Conservation (phyloP, 139 green algal genomes). For the Astrephomene gubernaculifera region DNA sequence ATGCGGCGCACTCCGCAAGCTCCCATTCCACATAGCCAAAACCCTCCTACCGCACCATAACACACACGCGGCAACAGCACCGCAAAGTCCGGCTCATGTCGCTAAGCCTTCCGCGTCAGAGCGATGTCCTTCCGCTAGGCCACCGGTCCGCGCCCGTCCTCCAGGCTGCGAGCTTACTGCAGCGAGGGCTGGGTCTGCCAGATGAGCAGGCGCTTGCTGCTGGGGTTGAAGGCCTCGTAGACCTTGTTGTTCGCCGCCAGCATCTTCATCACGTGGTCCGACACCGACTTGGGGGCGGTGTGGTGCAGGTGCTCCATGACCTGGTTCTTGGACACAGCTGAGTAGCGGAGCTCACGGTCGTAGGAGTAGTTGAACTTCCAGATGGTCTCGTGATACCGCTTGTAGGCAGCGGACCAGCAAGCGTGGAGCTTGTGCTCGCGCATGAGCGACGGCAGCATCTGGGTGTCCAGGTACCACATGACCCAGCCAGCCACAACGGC, state of each 20-base stretch:
- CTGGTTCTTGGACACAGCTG: slow-evolving; percentile 67
- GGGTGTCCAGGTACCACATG: slow-evolving; percentile 67
- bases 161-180: slow-evolving; percentile 41
- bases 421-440: slow-evolving; percentile 78
- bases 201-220: slow-evolving; percentile 73
- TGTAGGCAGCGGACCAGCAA: slow-evolving; percentile 61
- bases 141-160: neutral
- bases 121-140: neutral
- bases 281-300: slow-evolving; percentile 62
- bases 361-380: slow-evolving; percentile 73
- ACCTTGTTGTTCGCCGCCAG: slow-evolving; percentile 72
- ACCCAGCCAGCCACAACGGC: slow-evolving; percentile 53
- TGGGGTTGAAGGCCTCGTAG: slow-evolving; percentile 72
- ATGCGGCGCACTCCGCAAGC: no score
- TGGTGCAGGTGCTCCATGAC: slow-evolving; percentile 70
- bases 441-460: slow-evolving; percentile 69
- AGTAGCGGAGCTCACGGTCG: slow-evolving; percentile 73
- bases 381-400: slow-evolving; percentile 73
- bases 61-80: neutral
- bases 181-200: slow-evolving; percentile 70
- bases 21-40: no score
- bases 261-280: slow-evolving; percentile 68
- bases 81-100: neutral
- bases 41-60: no score
- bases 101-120: slow-evolving; percentile 11